Evolutionary conservation across 768 basidiomycete genomes (phyloP).

Genomic region (Auricularia cornea): DNA sequence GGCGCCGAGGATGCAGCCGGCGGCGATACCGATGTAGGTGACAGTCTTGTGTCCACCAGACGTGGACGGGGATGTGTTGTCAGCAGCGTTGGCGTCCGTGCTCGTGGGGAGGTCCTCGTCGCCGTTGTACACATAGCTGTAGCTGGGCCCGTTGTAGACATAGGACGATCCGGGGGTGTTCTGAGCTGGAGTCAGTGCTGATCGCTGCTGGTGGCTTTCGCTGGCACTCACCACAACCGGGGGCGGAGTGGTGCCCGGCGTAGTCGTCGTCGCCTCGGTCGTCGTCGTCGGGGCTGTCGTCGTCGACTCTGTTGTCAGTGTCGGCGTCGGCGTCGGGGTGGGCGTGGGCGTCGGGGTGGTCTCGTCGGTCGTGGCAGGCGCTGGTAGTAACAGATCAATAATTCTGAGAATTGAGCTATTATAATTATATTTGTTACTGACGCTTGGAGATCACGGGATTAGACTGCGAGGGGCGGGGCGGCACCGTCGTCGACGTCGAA

Average conservation of each 20-base stretch:
- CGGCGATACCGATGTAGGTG: slow-evolving; percentile 21
- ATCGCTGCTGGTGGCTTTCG: not conserved
- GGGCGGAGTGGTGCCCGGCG: not conserved
- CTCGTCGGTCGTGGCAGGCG: not conserved
- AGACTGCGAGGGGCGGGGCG: not conserved
- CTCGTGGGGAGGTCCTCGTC: not conserved
- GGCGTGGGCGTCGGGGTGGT: not conserved
- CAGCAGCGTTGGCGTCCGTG: not conserved
- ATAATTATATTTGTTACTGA: not conserved
- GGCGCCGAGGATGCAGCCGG: slow-evolving; percentile 27
- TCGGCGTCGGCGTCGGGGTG: not conserved
- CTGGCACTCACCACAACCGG: not conserved
- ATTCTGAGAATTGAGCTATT: no score
- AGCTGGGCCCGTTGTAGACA: not conserved
- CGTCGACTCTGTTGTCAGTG: not conserved
- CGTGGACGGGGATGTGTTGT: not conserved
- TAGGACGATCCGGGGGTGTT: not conserved
- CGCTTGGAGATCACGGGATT: not conserved
- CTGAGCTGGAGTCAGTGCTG: not conserved
- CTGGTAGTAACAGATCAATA: not conserved
- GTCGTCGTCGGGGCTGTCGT: not conserved
- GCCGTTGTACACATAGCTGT: not conserved
- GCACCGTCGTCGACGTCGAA: not conserved
- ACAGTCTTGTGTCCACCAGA: not conserved
- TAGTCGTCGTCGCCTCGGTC: not conserved